These are phyloP conservation scores for Nakaseomyces nivariensis DNA, from an alignment of 1,139 yeast genomes.

Conservation along the genomic window DNA sequence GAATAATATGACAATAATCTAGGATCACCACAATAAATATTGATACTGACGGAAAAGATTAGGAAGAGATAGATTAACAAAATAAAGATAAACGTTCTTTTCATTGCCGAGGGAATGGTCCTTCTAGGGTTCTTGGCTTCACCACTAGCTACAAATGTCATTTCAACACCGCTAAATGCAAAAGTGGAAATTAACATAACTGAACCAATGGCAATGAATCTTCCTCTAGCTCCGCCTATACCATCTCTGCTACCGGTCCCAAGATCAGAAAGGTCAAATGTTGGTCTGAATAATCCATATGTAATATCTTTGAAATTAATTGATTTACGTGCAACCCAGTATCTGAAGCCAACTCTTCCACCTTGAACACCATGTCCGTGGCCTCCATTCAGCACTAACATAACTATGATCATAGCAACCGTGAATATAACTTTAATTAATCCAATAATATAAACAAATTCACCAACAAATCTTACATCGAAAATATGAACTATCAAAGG, in stretches of 20 bases:
- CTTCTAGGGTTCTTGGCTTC: slow-evolving; percentile 74
- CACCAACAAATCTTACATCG: slow-evolving; percentile 64
- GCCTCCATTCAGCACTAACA: slow-evolving; percentile 49
- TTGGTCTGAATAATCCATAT: slow-evolving; percentile 65
- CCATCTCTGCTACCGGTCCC: slow-evolving; percentile 38
- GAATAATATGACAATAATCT: slow-evolving; percentile 35
- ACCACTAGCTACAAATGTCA: slow-evolving; percentile 78
- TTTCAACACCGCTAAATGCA: slow-evolving; percentile 73
- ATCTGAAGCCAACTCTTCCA: slow-evolving; percentile 47
- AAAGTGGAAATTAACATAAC: slow-evolving; percentile 58
- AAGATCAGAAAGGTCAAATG: slow-evolving; percentile 47
- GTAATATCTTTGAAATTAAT: slow-evolving; percentile 39
- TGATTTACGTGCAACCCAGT: slow-evolving; percentile 52
- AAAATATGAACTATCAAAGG: slow-evolving; percentile 45
- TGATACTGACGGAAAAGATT: slow-evolving; percentile 57
- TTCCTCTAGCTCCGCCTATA: slow-evolving; percentile 51
- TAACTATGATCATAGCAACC: slow-evolving; percentile 46
- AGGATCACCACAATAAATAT: slow-evolving; percentile 67
- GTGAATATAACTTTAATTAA: slow-evolving; percentile 47
- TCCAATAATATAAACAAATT: slow-evolving; percentile 54
- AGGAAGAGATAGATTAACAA: slow-evolving; percentile 56
- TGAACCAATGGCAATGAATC: slow-evolving; percentile 52
- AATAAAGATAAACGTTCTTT: slow-evolving; percentile 60
- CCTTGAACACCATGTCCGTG: slow-evolving; percentile 31
- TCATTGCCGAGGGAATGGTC: slow-evolving; percentile 69